A percentile compares a stretch with the other conserved stretches of the same genome.
phyloP scores from a whole-genome alignment of 2,329 filamentous ascomycete species.

The Mycocentrospora acerina region DNA sequence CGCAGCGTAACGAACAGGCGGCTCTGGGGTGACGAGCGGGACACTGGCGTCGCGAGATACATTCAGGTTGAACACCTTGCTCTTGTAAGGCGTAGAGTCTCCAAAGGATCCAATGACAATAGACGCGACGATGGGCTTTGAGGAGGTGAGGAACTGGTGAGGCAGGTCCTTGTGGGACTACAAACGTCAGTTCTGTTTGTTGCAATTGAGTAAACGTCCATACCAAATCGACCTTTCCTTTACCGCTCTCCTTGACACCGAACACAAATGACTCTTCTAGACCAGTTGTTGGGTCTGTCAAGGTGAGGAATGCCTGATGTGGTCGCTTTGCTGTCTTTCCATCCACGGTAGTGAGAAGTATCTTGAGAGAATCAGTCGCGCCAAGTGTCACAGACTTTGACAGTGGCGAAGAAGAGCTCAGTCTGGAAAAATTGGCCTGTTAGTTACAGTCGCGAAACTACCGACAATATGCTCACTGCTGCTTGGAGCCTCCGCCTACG shows the following conservation, averaged over 20 bases:
- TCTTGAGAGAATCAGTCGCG: conserved; percentile 72
- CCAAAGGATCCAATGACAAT: conserved; percentile 88
- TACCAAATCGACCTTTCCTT: conserved; percentile 83
- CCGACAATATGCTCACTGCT: conserved; percentile 58
- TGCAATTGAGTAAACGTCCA: conserved; percentile 31
- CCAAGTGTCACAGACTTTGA: conserved; percentile 66
- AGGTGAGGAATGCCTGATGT: conserved; percentile 88
- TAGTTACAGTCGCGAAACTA: conserved; percentile 5
- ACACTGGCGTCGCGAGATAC: conserved; percentile 64
- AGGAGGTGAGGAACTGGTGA: conserved; percentile 70
- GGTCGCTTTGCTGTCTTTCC: conserved; percentile 77
- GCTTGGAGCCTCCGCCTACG: conserved; percentile 55
- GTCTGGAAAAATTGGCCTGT: conserved; percentile 30
- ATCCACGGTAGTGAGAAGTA: conserved; percentile 79
- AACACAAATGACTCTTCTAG: conserved; percentile 87
- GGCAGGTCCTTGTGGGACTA: conserved; percentile 90
- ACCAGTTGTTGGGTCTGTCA: conserved; percentile 72
- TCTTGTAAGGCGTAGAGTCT: conserved; percentile 65
- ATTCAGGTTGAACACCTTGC: conserved; percentile 71
- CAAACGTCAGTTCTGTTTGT: conserved; percentile 26
- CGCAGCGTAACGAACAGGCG: conserved; percentile 80
- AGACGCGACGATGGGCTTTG: conserved; percentile 72
- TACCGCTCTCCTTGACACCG: conserved; percentile 81
- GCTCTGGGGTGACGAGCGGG: conserved; percentile 62
- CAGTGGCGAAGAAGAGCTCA: conserved; percentile 57